phyloP scores from a whole-genome alignment of 2,329 filamentous ascomycete genomes.

The Beauveria sp. region DNA sequence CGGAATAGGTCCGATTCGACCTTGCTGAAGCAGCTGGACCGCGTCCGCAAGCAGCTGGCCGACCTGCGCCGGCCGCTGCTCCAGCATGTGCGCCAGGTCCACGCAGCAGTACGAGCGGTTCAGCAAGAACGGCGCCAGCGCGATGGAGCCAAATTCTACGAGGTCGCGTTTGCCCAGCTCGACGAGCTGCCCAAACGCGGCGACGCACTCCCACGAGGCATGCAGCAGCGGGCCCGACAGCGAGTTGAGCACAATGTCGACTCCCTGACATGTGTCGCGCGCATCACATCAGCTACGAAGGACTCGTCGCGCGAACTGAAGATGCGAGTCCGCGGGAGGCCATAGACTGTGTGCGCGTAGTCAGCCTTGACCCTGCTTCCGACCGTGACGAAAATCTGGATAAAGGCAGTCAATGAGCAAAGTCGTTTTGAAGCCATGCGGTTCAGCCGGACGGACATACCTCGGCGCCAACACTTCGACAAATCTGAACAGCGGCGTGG shows the following conservation, averaged over 20 bases:
- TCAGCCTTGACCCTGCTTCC: conserved; percentile 22
- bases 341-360: conserved; percentile 17
- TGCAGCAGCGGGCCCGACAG: conserved; percentile 23
- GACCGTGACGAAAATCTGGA: conserved; percentile 19
- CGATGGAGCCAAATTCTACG: conserved; percentile 27
- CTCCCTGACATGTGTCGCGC: conserved; percentile 20
- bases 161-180: conserved; percentile 30
- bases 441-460: not conserved
- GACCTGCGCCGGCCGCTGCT: not conserved
- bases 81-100: conserved; percentile 20
- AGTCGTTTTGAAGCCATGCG: not conserved
- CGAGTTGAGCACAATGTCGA: conserved; percentile 26
- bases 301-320: conserved; percentile 20
- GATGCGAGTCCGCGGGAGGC: conserved; percentile 19
- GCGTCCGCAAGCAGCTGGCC: not conserved
- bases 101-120: conserved; percentile 25
- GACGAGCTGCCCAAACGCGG: conserved; percentile 26
- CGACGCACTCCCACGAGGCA: conserved; percentile 28
- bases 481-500: not conserved
- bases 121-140: conserved; percentile 34
- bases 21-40: not conserved
- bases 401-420: not conserved
- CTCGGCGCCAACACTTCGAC: not conserved
- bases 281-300: conserved; percentile 20
- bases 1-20: conserved; percentile 5